A percentile compares a stretch with the other conserved stretches of the same genome.
Conservation (phyloP, 129 eudicot species). For the Artemisia argyi region DNA sequence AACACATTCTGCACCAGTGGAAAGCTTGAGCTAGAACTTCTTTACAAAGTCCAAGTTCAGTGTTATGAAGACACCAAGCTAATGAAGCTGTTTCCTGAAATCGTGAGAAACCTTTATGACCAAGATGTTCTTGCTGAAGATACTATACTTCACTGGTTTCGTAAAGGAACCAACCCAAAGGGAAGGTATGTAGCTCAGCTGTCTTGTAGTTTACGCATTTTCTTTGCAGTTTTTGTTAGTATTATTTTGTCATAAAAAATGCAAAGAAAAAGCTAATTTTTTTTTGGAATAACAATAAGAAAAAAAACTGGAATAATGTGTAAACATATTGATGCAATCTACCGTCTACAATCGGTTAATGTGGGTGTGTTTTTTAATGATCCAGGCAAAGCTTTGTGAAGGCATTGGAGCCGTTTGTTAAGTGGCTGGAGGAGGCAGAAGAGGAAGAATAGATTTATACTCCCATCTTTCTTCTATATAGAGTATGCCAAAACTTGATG, state of each 20-base stretch:
- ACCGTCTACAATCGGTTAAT: not conserved
- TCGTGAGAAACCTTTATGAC: conserved; percentile 86
- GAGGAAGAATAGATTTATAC: conserved; percentile 63
- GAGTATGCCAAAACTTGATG: conserved; percentile 9
- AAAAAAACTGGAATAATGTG: not conserved
- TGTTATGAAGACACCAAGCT: conserved; percentile 89
- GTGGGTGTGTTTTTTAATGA: not conserved
- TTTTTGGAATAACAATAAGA: too few relatives aligned
- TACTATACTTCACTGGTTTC: conserved; percentile 96
- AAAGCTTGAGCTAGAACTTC: conserved; percentile 71
- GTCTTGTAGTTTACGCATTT: too few relatives aligned
- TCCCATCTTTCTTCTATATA: conserved; percentile 8
- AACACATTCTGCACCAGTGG: conserved; percentile 79
- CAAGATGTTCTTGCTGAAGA: conserved; percentile 94
- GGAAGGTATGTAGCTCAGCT: conserved; percentile 63
- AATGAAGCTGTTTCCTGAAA: conserved; percentile 88
- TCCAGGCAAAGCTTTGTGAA: conserved; percentile 96
- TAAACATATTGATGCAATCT: not conserved
- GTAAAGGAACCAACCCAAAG: conserved; percentile 91
- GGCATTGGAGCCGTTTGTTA: conserved; percentile 92
- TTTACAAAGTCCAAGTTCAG: conserved; percentile 85
- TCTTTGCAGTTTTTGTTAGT: too few relatives aligned
- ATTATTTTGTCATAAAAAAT: too few relatives aligned
- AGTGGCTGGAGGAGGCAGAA: conserved; percentile 99
- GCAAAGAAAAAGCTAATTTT: too few relatives aligned